phyloP scores from a whole-genome alignment of 1,139 yeast genomes.

The Diutina siamensis region DNA sequence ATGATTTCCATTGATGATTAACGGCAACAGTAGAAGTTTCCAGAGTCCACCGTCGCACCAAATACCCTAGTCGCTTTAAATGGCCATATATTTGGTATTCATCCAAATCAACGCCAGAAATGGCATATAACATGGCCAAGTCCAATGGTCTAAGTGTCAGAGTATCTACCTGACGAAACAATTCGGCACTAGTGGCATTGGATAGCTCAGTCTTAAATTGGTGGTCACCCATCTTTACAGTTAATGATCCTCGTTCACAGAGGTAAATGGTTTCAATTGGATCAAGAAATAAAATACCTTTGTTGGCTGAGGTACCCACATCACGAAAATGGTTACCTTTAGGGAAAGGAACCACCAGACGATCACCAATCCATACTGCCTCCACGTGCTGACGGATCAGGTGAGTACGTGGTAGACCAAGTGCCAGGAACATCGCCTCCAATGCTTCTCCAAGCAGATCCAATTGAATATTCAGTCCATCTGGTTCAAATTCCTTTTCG shows the following conservation, averaged over 20 bases:
- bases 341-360: conserved; percentile 39
- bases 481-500: conserved; percentile 81
- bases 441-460: conserved; percentile 43
- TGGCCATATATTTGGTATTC: conserved; percentile 61
- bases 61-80: conserved; percentile 70
- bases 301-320: conserved; percentile 44
- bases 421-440: conserved; percentile 62
- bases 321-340: conserved; percentile 68
- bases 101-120: conserved; percentile 27
- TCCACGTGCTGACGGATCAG: conserved; percentile 35
- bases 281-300: conserved; percentile 26
- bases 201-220: conserved; percentile 9
- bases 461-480: conserved; percentile 55
- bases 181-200: conserved; percentile 14
- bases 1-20: neutral
- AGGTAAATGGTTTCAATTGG: conserved; percentile 67
- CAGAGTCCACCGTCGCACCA: conserved; percentile 23
- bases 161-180: conserved; percentile 20
- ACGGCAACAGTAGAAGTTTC: neutral
- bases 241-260: conserved; percentile 72
- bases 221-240: conserved; percentile 30
- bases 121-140: conserved; percentile 29
- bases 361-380: conserved; percentile 35
- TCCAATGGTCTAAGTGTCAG: conserved; percentile 61
- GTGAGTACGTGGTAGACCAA: conserved; percentile 49